Evolutionary conservation across 495 filamentous ascomycete genomes (phyloP), one percentile per base, ranked within the genome.

Genomic region (Hypoxylon fuscum): DNA sequence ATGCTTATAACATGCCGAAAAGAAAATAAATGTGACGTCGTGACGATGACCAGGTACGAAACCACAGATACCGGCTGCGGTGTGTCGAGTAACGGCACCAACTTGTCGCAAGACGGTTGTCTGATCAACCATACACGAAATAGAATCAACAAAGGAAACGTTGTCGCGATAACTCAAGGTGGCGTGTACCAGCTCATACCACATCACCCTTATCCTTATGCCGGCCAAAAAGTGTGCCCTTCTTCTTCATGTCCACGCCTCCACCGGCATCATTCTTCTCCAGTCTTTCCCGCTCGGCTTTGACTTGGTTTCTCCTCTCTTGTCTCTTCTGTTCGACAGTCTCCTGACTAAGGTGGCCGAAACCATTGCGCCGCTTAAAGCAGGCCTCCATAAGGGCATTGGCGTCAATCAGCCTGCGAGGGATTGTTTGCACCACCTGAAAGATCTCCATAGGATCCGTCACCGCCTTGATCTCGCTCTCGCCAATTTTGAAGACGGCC

Each of bases 371-470:
- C 18, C 90, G 83, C 59, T 81, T 82, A 69, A 91, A 93, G 68
- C 89, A 93, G 17, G 90, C 83, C 55, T 96, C 92, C 72, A 97
- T 82, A 10, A 98, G 74, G 6, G 74, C 70, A 63, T 94, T 94
- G 53, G 86, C 88, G 73, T 98, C 93, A 42, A 98, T 60, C 53
- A 97, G 76, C 32, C 82, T 80, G 49, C 93, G 82, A 7, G 95
- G 95, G 20, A 97, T 85, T n/a, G 88, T 86, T 72, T 98, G 95
- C 25, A 98, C 91, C 8, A 96, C 86, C 74, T 96, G 92, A 73
- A 97, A 97, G 49, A 96, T 90, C 76, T 98, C 95, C 91, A 96
- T 96, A 3, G 90, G 90, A 70, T 98, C 94, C 43, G 79, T 82
- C 3, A 97, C 88, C 4, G 80, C 84, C 62, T 87, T 84, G 67